phyloP scores from a whole-genome alignment of 208 protist species.

The Trypanosomatidae sp. region DNA sequence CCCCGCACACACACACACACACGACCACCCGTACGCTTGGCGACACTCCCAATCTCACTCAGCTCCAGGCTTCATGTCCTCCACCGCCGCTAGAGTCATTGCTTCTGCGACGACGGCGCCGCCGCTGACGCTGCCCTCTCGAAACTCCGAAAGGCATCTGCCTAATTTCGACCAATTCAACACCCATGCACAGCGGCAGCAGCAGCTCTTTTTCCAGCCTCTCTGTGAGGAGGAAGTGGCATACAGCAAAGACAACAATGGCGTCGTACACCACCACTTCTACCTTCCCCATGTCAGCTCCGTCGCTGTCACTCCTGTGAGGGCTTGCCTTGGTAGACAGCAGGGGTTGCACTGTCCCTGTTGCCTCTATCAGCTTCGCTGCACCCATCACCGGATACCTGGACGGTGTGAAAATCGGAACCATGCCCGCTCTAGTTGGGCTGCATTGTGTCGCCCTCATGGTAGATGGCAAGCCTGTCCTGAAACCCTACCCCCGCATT shows the following conservation, averaged over 20 bases:
- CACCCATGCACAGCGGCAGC: neutral
- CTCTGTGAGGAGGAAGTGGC: constrained; percentile 18
- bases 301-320: constrained; percentile 16
- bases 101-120: neutral
- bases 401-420: constrained; percentile 23
- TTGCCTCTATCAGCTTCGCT: constrained; percentile 1
- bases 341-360: neutral
- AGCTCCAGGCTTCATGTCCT: constrained; percentile 7
- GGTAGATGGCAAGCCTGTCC: constrained; percentile 32
- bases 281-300: constrained; percentile 12
- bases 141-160: neutral
- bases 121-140: neutral
- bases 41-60: neutral
- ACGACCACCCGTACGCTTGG: neutral
- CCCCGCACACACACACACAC: neutral
- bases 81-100: neutral
- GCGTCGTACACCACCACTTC: constrained; percentile 30
- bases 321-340: neutral
- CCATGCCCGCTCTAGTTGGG: constrained; percentile 7
- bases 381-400: neutral
- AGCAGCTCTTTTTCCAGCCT: neutral
- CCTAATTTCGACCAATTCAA: neutral
- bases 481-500: constrained; percentile 29
- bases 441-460: constrained; percentile 31
- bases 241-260: constrained; percentile 8